These are phyloP conservation scores for Erythrobasidium hasegawianum DNA, from an alignment of 1,284 basidiomycete genomes.

Conservation along the genomic window DNA sequence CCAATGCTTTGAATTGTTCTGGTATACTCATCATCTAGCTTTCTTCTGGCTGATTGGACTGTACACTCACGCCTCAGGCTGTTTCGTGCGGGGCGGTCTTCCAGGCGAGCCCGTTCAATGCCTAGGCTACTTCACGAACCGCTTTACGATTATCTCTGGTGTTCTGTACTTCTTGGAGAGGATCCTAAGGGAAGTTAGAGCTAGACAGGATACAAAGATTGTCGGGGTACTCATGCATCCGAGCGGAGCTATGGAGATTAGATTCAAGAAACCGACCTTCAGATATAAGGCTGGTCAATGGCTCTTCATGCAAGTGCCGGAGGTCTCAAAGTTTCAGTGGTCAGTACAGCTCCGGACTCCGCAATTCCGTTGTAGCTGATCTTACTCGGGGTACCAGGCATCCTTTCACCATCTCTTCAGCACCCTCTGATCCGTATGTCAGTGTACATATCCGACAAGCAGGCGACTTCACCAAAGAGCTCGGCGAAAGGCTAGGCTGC, in stretches of 20 bases:
- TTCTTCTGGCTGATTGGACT: conserved; percentile 77
- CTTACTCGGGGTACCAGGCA: conserved; percentile 54
- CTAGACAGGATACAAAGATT: conserved; percentile 61
- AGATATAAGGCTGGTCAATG: conserved; percentile 85
- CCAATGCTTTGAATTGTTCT: conserved; percentile 65
- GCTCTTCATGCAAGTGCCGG: conserved; percentile 81
- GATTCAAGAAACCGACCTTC: conserved; percentile 80
- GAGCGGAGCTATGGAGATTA: conserved; percentile 76
- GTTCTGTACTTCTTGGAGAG: conserved; percentile 80
- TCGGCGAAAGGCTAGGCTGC: conserved; percentile 76
- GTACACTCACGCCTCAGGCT: conserved; percentile 78
- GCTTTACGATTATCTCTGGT: conserved; percentile 80
- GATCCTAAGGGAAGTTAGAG: conserved; percentile 68
- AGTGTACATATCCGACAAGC: conserved; percentile 86
- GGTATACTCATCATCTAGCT: conserved; percentile 86
- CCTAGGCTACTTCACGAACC: conserved; percentile 79
- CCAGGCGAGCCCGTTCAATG: conserved; percentile 68
- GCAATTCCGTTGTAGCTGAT: background rate
- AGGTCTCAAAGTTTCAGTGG: conserved; percentile 78
- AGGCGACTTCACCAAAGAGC: conserved; percentile 72
- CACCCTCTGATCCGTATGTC: conserved; percentile 83
- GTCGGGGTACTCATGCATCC: conserved; percentile 57
- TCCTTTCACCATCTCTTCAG: conserved; percentile 83
- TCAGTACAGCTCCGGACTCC: conserved; percentile 50
- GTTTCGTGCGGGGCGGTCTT: conserved; percentile 74